phyloP scores from a whole-genome alignment of 306 rosid genomes.

The Luffa aegyptiaca region DNA sequence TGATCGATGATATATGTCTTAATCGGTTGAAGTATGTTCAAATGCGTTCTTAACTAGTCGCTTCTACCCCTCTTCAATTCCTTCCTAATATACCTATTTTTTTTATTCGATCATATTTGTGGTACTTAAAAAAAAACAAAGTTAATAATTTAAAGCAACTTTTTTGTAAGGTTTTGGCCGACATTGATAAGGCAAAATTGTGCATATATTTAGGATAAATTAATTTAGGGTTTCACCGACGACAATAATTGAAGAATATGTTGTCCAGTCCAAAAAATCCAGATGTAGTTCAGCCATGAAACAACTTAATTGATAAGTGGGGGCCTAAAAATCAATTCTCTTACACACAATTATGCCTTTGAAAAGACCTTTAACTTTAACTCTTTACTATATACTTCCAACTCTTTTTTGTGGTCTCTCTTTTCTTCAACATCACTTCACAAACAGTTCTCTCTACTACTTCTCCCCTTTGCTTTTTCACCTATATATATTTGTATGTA shows the following conservation, averaged over 20 bases:
- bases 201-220: background rate
- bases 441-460: background rate
- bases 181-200: background rate
- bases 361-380: background rate
- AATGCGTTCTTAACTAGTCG: too few relatives aligned
- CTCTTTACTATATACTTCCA: too few relatives aligned
- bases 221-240: constrained; percentile 2
- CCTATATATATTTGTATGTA: background rate
- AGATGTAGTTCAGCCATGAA: background rate
- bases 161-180: background rate
- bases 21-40: too few relatives aligned
- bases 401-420: background rate
- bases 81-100: too few relatives aligned
- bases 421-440: background rate
- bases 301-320: background rate
- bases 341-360: background rate
- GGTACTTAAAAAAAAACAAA: too few relatives aligned
- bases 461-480: background rate
- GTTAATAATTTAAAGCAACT: background rate
- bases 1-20: too few relatives aligned
- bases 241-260: background rate
- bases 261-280: background rate
- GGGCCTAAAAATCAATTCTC: background rate
- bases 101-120: too few relatives aligned
- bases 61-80: too few relatives aligned